phyloP scores from a whole-genome alignment of 352 stramenopile genomes.

The Blastocystis sp. region DNA sequence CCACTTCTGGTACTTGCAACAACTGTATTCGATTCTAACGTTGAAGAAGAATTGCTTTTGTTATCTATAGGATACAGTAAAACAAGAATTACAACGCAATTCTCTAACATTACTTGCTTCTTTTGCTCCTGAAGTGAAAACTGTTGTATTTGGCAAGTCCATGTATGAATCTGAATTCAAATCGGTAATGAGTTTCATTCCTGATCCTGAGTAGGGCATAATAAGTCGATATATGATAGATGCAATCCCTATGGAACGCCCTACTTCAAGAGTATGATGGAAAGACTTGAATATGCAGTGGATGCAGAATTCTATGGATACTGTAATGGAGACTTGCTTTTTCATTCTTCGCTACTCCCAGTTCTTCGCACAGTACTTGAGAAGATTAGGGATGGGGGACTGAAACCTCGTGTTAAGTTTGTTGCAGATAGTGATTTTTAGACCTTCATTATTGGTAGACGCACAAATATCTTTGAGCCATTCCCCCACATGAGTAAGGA shows the following conservation, averaged over 20 bases:
- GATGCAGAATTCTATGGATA: conserved; percentile 35
- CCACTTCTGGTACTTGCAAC: conserved; percentile 16
- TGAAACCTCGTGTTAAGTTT: neutral
- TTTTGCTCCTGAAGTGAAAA: neutral
- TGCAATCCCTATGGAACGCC: conserved; percentile 38
- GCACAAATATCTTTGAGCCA: conserved; percentile 52
- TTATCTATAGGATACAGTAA: neutral
- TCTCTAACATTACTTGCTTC: neutral
- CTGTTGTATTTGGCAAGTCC: conserved; percentile 9
- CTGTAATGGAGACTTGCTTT: conserved; percentile 54
- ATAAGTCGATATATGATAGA: neutral
- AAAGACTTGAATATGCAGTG: neutral
- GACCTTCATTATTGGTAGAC: conserved; percentile 20
- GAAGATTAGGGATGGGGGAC: neutral
- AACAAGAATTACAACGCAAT: conserved; percentile 17
- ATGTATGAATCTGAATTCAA: neutral
- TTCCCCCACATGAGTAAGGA: neutral
- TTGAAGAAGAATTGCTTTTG: neutral
- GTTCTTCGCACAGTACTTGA: neutral
- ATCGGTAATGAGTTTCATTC: neutral
- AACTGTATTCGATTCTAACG: conserved; percentile 11
- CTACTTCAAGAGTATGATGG: conserved; percentile 59
- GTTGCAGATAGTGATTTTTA: neutral
- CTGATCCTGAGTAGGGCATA: neutral
- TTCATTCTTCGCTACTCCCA: conserved; percentile 13